Conservation (phyloP, 2,329 filamentous ascomycete species). For the Juglanconis oblonga region DNA sequence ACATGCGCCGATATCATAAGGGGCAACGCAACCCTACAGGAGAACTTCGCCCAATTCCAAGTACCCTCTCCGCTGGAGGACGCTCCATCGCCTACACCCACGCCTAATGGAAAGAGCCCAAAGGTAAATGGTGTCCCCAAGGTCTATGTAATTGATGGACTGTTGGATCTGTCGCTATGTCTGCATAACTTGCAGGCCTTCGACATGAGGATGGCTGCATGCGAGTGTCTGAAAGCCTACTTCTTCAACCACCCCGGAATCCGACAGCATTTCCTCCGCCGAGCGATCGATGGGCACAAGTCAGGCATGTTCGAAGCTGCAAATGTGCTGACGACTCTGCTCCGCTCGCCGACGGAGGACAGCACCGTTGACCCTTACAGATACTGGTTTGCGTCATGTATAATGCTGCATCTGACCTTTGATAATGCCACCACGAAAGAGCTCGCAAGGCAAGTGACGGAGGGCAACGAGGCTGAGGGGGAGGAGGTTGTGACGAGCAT, state of each 20-base stretch:
- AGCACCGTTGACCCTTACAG: constrained; percentile 78
- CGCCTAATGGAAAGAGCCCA: constrained; percentile 36
- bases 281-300: constrained; percentile 84
- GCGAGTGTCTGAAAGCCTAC: constrained; percentile 90
- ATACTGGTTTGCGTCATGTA: constrained; percentile 82
- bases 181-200: constrained; percentile 65
- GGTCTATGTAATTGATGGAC: constrained; percentile 89
- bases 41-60: constrained; percentile 83
- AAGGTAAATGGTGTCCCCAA: constrained; percentile 52
- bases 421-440: constrained; percentile 78
- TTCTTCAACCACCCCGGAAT: constrained; percentile 80
- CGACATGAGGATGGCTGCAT: constrained; percentile 79
- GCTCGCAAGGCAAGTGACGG: constrained; percentile 75
- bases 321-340: constrained; percentile 81
- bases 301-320: constrained; percentile 77
- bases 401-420: constrained; percentile 81
- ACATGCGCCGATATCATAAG: constrained; percentile 88
- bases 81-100: constrained; percentile 23
- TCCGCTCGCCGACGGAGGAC: constrained; percentile 62
- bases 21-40: constrained; percentile 76
- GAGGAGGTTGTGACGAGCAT: constrained; percentile 96
- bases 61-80: constrained; percentile 60
- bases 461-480: constrained; percentile 83
- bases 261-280: constrained; percentile 76
- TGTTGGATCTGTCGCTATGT: constrained; percentile 78